Evolutionary conservation across 106 monocot species (phyloP).

Genomic region (Gastrodia elata): DNA sequence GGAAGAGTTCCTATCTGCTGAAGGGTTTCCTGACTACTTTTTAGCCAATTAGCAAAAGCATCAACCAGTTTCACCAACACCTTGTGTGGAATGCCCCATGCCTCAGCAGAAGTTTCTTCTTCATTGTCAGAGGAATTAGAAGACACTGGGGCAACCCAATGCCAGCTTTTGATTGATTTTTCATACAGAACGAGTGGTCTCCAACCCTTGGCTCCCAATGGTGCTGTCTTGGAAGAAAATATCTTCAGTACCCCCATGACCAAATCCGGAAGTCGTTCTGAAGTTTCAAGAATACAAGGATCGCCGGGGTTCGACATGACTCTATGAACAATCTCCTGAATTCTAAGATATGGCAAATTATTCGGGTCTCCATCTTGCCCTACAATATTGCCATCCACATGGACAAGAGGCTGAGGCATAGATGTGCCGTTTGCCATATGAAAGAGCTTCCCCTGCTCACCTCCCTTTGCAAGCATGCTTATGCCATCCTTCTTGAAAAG

Average conservation of each 20-base stretch:
- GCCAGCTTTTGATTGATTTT: slow-evolving; percentile 73
- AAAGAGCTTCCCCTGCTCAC: slow-evolving; percentile 2
- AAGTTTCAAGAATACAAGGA: slow-evolving; percentile 88
- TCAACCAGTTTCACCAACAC: slow-evolving; percentile 96
- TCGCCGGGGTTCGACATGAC: slow-evolving; percentile 83
- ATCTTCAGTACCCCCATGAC: slow-evolving; percentile 87
- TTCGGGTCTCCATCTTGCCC: slow-evolving; percentile 12
- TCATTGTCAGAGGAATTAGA: slow-evolving; percentile 32
- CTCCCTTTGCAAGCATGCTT: slow-evolving; percentile 14
- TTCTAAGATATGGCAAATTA: slow-evolving; percentile 52
- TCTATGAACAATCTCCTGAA: slow-evolving; percentile 72
- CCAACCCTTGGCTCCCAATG: slow-evolving; percentile 94
- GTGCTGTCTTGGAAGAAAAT: slow-evolving; percentile 85
- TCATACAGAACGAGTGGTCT: slow-evolving; percentile 65
- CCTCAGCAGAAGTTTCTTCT: slow-evolving; percentile 87
- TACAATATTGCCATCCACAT: slow-evolving; percentile 17
- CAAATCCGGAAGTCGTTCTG: slow-evolving; percentile 88
- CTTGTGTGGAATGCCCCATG: slow-evolving; percentile 92
- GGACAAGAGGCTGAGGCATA: slow-evolving; percentile 13
- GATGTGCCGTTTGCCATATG: slow-evolving; percentile 11
- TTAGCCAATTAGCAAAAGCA: slow-evolving; percentile 96
- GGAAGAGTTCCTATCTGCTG: slow-evolving; percentile 91
- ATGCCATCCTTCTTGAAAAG: slow-evolving; percentile 14
- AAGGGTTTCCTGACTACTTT: slow-evolving; percentile 84
- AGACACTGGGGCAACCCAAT: slow-evolving; percentile 64